Evolutionary conservation across 1,284 basidiomycete species (phyloP), one percentile per base, ranked within the genome.

Genomic region (Fomitopsis pinicola): DNA sequence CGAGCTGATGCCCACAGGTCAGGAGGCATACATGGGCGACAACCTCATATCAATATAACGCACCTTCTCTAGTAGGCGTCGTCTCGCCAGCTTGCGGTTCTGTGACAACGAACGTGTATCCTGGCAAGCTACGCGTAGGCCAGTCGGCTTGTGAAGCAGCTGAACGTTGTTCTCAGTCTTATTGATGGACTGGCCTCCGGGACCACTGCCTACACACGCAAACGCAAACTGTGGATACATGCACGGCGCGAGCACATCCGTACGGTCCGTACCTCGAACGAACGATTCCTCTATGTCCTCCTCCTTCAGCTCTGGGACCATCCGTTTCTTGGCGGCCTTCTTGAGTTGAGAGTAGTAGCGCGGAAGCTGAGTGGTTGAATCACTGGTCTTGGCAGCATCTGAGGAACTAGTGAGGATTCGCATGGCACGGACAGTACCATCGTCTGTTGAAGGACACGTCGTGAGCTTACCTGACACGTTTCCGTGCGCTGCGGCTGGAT

Each of bases 121-220:
- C 72, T 93, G 91, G 71, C 91, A 93, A 1, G 81, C 75, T 14
- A 93, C 88, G 50, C 91, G 86, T 55, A 92, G 78, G 8, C 91
- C 88, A 42, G 87, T 89, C 12, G 91, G 91, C 68, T 83, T 89
- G 72, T 93, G 91, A 54, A 91, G 72, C 30, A 93, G 76, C 70
- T 92, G 91, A 35, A 93, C 90, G 69, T 91, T 89, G 71, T 91
- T 92, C 75, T 88, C 81, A 62, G 91, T 92, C 78, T 93, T 93
- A 78, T 93, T 93, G 69, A 93, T 85, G 30, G 91, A 92, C 77
- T 93, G 91, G 40, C 91, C 91, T 33, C 91, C 91, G 69, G 91
- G 91, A 30, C 91, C 91, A 72, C 91, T 89, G 55, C 90, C 90
- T 92, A 65, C 57, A 59, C 48, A 64, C 62, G 42, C 42, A 63